A percentile compares a stretch with the other conserved stretches of the same genome.
These are phyloP conservation scores for Kondoa malvinella DNA, from an alignment of 768 basidiomycete genomes.

Conservation along the genomic window DNA sequence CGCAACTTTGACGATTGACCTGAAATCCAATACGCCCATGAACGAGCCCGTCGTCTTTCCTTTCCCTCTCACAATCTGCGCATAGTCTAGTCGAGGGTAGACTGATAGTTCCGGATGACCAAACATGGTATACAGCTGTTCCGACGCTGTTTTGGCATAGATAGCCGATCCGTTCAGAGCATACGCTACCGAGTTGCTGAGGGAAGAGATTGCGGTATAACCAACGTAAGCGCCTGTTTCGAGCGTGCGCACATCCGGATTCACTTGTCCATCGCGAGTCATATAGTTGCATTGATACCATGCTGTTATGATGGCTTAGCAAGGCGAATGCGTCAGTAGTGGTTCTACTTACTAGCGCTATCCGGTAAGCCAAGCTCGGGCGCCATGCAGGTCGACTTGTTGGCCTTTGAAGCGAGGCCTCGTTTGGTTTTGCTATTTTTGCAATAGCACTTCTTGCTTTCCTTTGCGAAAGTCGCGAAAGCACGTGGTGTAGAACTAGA, in stretches of 20 bases:
- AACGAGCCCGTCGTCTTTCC: slow-evolving; percentile 39
- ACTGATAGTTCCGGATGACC: slow-evolving; percentile 43
- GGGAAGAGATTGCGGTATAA: slow-evolving; percentile 43
- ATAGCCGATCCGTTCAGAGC: slow-evolving; percentile 36
- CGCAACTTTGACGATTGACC: slow-evolving; percentile 42
- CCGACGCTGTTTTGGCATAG: slow-evolving; percentile 40
- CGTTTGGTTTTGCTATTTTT: background rate
- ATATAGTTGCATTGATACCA: slow-evolving; percentile 39
- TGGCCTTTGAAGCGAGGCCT: background rate
- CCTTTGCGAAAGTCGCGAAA: background rate
- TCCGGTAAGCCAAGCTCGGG: slow-evolving; percentile 15
- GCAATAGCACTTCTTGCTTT: background rate
- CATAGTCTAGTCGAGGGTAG: slow-evolving; percentile 49
- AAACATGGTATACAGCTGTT: slow-evolving; percentile 47
- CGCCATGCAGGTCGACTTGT: slow-evolving; percentile 6
- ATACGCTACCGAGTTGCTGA: slow-evolving; percentile 48
- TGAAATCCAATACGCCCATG: slow-evolving; percentile 46
- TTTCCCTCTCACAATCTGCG: slow-evolving; percentile 43
- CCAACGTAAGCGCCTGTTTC: slow-evolving; percentile 45
- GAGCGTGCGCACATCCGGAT: slow-evolving; percentile 46
- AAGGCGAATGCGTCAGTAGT: background rate
- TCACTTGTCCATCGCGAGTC: slow-evolving; percentile 45
- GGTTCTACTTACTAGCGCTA: slow-evolving; percentile 13
- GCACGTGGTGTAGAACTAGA: background rate
- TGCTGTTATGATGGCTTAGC: slow-evolving; percentile 10